phyloP scores from a whole-genome alignment of 2,329 filamentous ascomycete genomes.

The Cercospora zeina region DNA sequence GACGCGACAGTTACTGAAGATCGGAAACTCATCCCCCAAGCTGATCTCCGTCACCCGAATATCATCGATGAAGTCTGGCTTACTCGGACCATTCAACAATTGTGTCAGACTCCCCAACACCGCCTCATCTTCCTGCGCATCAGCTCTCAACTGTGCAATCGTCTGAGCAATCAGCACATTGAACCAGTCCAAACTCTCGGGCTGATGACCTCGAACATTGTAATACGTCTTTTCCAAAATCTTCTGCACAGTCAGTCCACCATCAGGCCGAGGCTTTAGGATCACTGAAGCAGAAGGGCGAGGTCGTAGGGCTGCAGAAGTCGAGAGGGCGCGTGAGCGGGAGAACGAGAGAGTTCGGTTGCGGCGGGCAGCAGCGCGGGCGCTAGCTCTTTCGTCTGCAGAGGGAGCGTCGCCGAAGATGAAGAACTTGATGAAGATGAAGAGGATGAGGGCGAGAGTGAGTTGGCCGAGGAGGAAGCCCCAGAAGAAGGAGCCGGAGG shows the following conservation, averaged over 20 bases:
- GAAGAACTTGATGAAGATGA: slow-evolving; percentile 98
- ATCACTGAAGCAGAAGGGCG: slow-evolving; percentile 33
- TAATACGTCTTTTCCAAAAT: slow-evolving; percentile 98
- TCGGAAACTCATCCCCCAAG: slow-evolving; percentile 94
- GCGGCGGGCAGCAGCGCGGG: slow-evolving; percentile 72
- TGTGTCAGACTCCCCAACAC: slow-evolving; percentile 83
- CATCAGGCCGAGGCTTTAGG: slow-evolving; percentile 36
- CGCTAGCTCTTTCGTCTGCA: slow-evolving; percentile 73
- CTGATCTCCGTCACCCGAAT: slow-evolving; percentile 93
- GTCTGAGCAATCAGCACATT: slow-evolving; percentile 96
- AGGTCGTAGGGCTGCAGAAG: slow-evolving; percentile 36
- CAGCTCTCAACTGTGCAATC: slow-evolving; percentile 89
- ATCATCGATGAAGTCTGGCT: slow-evolving; percentile 89
- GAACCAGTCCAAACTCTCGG: slow-evolving; percentile 97
- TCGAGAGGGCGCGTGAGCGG: slow-evolving; percentile 43
- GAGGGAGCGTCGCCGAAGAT: slow-evolving; percentile 94
- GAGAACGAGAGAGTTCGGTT: slow-evolving; percentile 71
- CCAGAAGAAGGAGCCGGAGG: slow-evolving; percentile 73
- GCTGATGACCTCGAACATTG: slow-evolving; percentile 91
- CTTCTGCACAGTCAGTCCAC: slow-evolving; percentile 76
- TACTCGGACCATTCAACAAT: slow-evolving; percentile 77
- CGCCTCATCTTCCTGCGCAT: slow-evolving; percentile 87
- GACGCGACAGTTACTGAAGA: slow-evolving; percentile 96
- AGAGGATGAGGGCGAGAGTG: slow-evolving; percentile 85
- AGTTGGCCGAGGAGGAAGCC: slow-evolving; percentile 91